phyloP scores from a whole-genome alignment of 495 filamentous ascomycete genomes.

The Mycothermus thermophilus region DNA sequence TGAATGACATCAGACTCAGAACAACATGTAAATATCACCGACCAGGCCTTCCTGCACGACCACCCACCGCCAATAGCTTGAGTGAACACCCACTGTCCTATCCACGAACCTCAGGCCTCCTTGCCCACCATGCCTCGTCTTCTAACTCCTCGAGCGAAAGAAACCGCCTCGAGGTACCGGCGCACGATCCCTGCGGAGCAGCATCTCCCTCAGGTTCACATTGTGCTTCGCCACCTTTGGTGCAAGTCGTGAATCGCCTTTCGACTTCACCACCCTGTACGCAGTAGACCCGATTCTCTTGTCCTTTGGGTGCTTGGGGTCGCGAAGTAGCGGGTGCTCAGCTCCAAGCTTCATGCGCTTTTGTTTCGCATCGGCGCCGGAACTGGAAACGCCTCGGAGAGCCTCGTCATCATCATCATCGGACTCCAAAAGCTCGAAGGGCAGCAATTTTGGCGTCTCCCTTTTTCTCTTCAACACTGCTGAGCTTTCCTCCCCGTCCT shows the following conservation, averaged over 20 bases:
- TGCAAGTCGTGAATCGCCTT: slow-evolving; percentile 22
- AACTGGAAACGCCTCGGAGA: slow-evolving; percentile 8
- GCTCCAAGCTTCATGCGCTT: slow-evolving; percentile 26
- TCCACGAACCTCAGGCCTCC: background rate
- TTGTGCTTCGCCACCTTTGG: slow-evolving; percentile 25
- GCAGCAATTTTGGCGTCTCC: slow-evolving; percentile 26
- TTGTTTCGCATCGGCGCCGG: slow-evolving; percentile 9
- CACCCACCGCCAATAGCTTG: too few relatives aligned
- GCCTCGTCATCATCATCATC: slow-evolving; percentile 24
- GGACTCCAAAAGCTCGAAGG: slow-evolving; percentile 34
- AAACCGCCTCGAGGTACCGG: slow-evolving; percentile 22
- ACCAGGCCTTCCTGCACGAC: too few relatives aligned
- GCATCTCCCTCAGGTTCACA: slow-evolving; percentile 17
- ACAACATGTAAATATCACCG: too few relatives aligned
- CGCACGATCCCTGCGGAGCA: slow-evolving; percentile 23
- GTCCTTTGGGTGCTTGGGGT: slow-evolving; percentile 22
- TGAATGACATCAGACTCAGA: too few relatives aligned
- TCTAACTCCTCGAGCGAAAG: slow-evolving; percentile 23
- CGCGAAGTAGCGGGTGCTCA: slow-evolving; percentile 12
- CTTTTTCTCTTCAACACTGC: slow-evolving; percentile 16
- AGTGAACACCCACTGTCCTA: too few relatives aligned
- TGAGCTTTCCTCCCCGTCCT: slow-evolving; percentile 4
- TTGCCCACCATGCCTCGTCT: background rate
- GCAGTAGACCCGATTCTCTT: slow-evolving; percentile 26
- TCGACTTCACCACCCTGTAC: slow-evolving; percentile 25